Conservation (phyloP, 2,329 filamentous ascomycete genomes). For the Colletotrichum orchidophilum region DNA sequence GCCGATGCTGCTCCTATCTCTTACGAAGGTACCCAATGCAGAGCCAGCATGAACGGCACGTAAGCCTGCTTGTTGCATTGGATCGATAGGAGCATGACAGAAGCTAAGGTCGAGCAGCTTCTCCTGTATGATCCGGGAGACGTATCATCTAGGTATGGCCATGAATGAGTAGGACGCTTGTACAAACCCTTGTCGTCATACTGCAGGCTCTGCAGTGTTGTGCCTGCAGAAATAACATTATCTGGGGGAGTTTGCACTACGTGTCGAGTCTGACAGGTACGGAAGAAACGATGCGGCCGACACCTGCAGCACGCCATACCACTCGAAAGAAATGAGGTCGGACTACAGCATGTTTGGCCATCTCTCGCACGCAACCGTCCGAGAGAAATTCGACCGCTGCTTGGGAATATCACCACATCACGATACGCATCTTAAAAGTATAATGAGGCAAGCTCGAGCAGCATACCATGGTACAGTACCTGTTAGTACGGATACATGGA, state of each 20-base stretch:
- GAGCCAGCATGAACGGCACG: not conserved
- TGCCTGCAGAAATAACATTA: slow-evolving; percentile 10
- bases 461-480: not conserved
- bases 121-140: not conserved
- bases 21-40: not conserved
- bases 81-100: not conserved
- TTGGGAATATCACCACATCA: not conserved
- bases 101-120: not conserved
- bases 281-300: not conserved
- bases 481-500: not conserved
- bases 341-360: slow-evolving; percentile 5
- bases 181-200: not conserved
- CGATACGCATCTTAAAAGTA: not conserved
- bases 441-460: not conserved
- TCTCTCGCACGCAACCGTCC: slow-evolving; percentile 24
- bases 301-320: slow-evolving; percentile 13
- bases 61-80: not conserved
- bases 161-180: not conserved
- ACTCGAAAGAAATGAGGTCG: slow-evolving; percentile 13
- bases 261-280: slow-evolving; percentile 29
- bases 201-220: not conserved
- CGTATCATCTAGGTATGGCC: not conserved
- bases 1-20: no score
- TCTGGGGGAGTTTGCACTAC: slow-evolving; percentile 13
- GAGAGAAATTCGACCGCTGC: slow-evolving; percentile 20